Conservation (phyloP, 169 alveolate genomes). For the Plasmodium fragile region DNA sequence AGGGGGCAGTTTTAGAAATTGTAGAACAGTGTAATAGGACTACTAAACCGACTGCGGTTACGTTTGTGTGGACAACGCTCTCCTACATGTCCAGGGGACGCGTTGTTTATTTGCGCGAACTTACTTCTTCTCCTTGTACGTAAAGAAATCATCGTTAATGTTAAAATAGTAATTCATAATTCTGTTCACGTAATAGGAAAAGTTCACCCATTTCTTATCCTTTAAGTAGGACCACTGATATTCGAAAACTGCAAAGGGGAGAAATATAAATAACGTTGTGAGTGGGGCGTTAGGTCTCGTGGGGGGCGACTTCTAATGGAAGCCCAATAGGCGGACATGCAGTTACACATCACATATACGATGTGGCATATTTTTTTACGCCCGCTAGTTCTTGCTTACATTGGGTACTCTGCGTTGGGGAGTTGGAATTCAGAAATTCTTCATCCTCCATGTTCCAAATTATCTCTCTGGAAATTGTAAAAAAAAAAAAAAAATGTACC, state of each 20-base stretch:
- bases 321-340: not conserved
- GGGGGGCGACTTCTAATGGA: not conserved
- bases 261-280: not conserved
- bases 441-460: conserved; percentile 76
- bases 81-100: not conserved
- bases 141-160: conserved; percentile 66
- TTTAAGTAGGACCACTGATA: conserved; percentile 76
- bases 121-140: conserved; percentile 74
- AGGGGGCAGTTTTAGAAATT: not conserved
- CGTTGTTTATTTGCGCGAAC: not conserved
- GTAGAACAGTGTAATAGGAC: not conserved
- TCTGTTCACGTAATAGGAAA: conserved; percentile 41
- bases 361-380: not conserved
- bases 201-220: conserved; percentile 70
- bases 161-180: conserved; percentile 71
- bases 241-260: conserved; percentile 37
- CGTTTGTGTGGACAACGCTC: not conserved
- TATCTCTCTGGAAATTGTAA: conserved; percentile 27
- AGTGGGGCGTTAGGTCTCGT: not conserved
- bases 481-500: conserved; percentile 1
- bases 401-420: conserved; percentile 52
- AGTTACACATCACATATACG: not conserved
- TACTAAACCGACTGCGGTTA: not conserved
- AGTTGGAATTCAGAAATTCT: conserved; percentile 56
- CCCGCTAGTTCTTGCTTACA: conserved; percentile 20